A percentile compares a stretch with the other conserved stretches of the same genome.
phyloP scores from a whole-genome alignment of 1,284 basidiomycete species.

The Papiliotrema nemorosa region DNA sequence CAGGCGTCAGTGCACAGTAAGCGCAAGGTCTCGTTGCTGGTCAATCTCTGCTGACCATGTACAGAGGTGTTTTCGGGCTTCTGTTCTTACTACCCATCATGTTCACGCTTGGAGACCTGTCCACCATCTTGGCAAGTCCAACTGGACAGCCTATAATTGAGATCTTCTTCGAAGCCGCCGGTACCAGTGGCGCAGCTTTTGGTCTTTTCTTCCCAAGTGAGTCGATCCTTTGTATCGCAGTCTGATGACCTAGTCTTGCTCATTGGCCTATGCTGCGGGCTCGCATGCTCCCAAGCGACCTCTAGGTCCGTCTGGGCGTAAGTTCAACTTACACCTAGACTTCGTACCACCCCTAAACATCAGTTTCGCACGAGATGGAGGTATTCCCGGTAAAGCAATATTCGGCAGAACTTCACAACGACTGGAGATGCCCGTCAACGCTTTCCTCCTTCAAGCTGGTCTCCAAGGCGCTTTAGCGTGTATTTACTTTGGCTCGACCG shows the following conservation, averaged over 20 bases:
- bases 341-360: background rate
- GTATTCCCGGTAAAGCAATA: conserved; percentile 43
- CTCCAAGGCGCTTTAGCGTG: conserved; percentile 45
- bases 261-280: conserved; percentile 47
- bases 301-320: conserved; percentile 13
- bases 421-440: conserved; percentile 47
- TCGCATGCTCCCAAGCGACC: conserved; percentile 43
- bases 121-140: conserved; percentile 38
- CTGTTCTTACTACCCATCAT: conserved; percentile 49
- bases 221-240: background rate
- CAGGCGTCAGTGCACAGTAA: conserved; percentile 23
- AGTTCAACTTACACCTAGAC: background rate
- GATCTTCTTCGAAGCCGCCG: conserved; percentile 48
- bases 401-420: conserved; percentile 42
- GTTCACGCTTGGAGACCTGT: conserved; percentile 49
- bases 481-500: conserved; percentile 38
- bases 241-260: conserved; percentile 35
- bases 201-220: conserved; percentile 43
- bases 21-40: conserved; percentile 7
- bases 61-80: conserved; percentile 29
- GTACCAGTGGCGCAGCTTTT: conserved; percentile 46
- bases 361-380: conserved; percentile 49
- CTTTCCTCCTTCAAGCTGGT: conserved; percentile 44
- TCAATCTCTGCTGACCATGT: background rate
- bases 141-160: conserved; percentile 50